Conservation (phyloP, 768 basidiomycete species). For the Tylopilus plumbeoviolaceoides region DNA sequence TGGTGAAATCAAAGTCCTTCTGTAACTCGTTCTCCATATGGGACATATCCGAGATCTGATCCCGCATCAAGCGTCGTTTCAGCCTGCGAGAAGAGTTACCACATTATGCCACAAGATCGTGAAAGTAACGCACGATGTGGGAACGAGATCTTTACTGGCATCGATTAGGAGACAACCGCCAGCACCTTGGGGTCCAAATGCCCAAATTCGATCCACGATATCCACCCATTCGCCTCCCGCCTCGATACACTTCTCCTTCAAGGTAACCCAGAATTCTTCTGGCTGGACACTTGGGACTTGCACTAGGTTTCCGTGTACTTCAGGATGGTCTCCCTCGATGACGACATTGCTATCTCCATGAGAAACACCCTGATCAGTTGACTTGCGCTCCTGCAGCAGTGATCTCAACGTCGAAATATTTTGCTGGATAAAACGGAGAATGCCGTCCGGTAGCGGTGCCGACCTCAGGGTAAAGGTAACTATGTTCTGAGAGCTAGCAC, state of each 20-base stretch:
- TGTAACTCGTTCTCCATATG: slow-evolving; percentile 33
- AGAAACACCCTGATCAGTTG: slow-evolving; percentile 30
- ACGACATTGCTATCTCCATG: slow-evolving; percentile 10
- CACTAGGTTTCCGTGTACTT: slow-evolving; percentile 54
- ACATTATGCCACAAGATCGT: slow-evolving; percentile 4
- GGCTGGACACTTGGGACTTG: slow-evolving; percentile 61
- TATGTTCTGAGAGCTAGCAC: slow-evolving; percentile 61
- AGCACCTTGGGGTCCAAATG: slow-evolving; percentile 84
- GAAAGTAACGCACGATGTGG: slow-evolving; percentile 51
- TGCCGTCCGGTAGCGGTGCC: slow-evolving; percentile 63
- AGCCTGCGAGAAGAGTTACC: slow-evolving; percentile 37
- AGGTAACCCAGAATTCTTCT: slow-evolving; percentile 76
- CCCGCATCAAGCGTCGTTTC: slow-evolving; percentile 43
- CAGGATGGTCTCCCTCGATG: slow-evolving; percentile 37
- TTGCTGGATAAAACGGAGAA: slow-evolving; percentile 74
- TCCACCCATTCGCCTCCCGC: slow-evolving; percentile 78
- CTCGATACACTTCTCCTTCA: slow-evolving; percentile 59
- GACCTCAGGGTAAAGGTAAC: slow-evolving; percentile 85
- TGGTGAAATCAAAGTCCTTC: slow-evolving; percentile 60
- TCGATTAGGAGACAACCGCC: slow-evolving; percentile 89
- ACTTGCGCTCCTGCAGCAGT: slow-evolving; percentile 49
- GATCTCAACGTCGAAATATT: slow-evolving; percentile 64
- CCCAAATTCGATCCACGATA: slow-evolving; percentile 72
- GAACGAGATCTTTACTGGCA: slow-evolving; percentile 41
- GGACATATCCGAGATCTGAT: slow-evolving; percentile 31